Evolutionary conservation across 2,329 filamentous ascomycete genomes (phyloP).

Genomic region (Hypoxylon sp.): DNA sequence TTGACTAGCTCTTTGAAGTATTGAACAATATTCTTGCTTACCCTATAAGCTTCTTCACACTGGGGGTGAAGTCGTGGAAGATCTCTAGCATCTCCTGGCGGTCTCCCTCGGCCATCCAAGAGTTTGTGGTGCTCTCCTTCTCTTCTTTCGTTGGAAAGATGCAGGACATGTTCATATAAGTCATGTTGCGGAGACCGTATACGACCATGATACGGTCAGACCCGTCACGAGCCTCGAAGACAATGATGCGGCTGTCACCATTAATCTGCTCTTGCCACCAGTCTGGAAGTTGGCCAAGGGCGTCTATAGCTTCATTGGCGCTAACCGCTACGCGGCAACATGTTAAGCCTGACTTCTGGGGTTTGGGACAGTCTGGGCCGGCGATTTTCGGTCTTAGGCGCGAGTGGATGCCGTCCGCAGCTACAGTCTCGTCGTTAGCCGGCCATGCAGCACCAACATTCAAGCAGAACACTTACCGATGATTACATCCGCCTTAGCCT

Average conservation of each 20-base stretch:
- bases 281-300: conserved; percentile 42
- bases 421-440: conserved; percentile 22
- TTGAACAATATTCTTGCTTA: conserved; percentile 24
- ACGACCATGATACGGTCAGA: conserved; percentile 42
- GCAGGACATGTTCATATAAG: conserved; percentile 48
- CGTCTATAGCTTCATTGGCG: conserved; percentile 40
- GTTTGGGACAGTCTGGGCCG: conserved; percentile 26
- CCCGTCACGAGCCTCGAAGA: conserved; percentile 44
- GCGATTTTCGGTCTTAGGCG: conserved; percentile 43
- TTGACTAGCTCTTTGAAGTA: not conserved
- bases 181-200: conserved; percentile 42
- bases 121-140: conserved; percentile 38
- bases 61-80: conserved; percentile 43
- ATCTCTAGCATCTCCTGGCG: conserved; percentile 43
- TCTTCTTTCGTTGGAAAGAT: conserved; percentile 42
- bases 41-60: conserved; percentile 41
- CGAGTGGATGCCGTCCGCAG: conserved; percentile 49
- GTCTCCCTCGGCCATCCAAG: conserved; percentile 47
- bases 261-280: conserved; percentile 43
- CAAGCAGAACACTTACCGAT: conserved; percentile 36
- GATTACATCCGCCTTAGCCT: conserved; percentile 44
- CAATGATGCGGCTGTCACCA: conserved; percentile 29
- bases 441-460: not conserved
- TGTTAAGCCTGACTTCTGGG: conserved; percentile 46
- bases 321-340: conserved; percentile 47